Evolutionary conservation across 177 flowering plant species (phyloP).

Genomic region (Telopea speciosissima): DNA sequence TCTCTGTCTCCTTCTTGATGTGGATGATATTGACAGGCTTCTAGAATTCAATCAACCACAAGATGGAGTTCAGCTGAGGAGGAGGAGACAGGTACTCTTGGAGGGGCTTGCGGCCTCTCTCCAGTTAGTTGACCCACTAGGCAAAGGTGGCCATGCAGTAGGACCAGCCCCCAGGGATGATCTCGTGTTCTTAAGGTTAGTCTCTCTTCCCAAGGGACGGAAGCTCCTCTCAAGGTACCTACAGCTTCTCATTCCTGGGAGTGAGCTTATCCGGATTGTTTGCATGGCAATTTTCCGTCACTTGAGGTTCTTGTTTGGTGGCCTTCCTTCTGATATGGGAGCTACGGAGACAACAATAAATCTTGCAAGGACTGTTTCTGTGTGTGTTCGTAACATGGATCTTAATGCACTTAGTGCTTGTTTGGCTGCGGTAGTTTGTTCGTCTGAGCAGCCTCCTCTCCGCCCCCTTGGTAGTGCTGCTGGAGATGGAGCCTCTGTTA

Average conservation of each 20-base stretch:
- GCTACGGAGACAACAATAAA: slow-evolving; percentile 54
- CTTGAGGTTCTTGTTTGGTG: slow-evolving; percentile 79
- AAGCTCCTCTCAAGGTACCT: slow-evolving; percentile 71
- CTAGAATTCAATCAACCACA: slow-evolving; percentile 65
- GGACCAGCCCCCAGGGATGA: slow-evolving; percentile 73
- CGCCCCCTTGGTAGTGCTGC: slow-evolving; percentile 81
- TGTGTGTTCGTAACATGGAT: slow-evolving; percentile 66
- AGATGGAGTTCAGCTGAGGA: slow-evolving; percentile 70
- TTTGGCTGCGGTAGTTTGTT: slow-evolving; percentile 87
- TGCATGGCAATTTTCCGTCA: slow-evolving; percentile 94
- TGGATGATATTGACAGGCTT: slow-evolving; percentile 86
- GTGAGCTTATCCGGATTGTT: slow-evolving; percentile 78
- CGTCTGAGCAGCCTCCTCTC: slow-evolving; percentile 90
- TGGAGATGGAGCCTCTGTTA: slow-evolving; percentile 78
- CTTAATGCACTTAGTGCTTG: slow-evolving; percentile 84
- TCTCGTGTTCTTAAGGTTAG: slow-evolving; percentile 72
- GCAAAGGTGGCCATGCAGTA: slow-evolving; percentile 52
- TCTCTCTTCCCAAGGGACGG: slow-evolving; percentile 82
- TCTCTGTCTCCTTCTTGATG: slow-evolving; percentile 72
- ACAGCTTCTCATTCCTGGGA: slow-evolving; percentile 67
- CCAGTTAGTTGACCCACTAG: slow-evolving; percentile 85
- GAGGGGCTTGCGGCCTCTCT: slow-evolving; percentile 90
- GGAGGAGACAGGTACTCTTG: slow-evolving; percentile 58
- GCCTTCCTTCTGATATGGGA: slow-evolving; percentile 58
- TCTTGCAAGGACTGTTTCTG: slow-evolving; percentile 51